Evolutionary conservation across 73 alveolate genomes (phyloP).

Genomic region (Symbiodinium natans): DNA sequence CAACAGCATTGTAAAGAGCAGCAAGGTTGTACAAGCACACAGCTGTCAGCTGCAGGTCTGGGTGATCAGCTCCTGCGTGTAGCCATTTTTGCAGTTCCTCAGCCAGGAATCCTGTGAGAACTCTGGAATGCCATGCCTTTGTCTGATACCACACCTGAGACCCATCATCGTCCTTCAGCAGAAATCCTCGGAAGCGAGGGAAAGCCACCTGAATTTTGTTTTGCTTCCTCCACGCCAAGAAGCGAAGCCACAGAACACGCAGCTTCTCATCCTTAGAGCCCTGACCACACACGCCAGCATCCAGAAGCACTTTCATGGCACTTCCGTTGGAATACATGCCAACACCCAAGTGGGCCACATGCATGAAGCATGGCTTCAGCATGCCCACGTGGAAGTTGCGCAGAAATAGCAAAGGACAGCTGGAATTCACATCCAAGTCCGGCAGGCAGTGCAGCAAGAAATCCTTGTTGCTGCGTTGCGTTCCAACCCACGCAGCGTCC

Average conservation of each 20-base stretch:
- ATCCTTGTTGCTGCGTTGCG: no score
- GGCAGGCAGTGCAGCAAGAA: no score
- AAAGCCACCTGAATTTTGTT: background rate
- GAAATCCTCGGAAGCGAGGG: background rate
- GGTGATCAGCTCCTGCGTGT: background rate
- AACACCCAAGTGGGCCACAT: background rate
- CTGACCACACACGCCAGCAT: background rate
- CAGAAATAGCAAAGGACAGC: background rate
- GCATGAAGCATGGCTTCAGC: background rate
- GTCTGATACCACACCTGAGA: background rate
- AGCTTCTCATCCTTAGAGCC: background rate
- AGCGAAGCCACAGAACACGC: background rate
- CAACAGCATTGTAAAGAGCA: background rate
- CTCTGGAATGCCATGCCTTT: background rate
- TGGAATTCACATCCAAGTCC: no score
- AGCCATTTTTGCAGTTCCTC: no score
- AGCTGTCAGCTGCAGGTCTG: background rate
- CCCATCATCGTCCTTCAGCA: background rate
- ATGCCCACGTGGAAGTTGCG: background rate
- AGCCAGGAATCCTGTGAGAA: background rate
- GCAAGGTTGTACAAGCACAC: background rate
- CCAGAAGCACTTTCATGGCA: background rate
- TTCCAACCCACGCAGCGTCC: no score
- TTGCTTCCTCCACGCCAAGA: background rate
- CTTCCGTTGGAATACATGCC: background rate